These are phyloP conservation scores for Russula lepida DNA, from an alignment of 768 basidiomycete species.

Conservation along the genomic window DNA sequence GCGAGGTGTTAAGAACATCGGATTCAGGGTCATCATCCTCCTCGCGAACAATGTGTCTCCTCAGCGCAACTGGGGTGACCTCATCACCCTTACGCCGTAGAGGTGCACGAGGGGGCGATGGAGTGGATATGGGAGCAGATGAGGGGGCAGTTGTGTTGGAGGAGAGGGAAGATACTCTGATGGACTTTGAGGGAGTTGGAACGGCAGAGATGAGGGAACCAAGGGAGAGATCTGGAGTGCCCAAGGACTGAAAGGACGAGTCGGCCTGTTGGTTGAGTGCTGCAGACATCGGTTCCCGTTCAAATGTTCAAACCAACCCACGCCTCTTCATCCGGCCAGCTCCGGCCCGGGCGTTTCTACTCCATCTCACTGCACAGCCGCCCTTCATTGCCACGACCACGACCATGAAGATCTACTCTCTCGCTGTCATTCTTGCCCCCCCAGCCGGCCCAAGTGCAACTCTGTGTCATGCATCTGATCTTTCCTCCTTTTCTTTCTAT, in stretches of 20 bases:
- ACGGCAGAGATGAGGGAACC: conserved; percentile 20
- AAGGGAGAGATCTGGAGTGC: conserved; percentile 23
- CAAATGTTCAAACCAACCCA: background rate
- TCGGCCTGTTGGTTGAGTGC: conserved; percentile 12
- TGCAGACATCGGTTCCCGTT: conserved; percentile 14
- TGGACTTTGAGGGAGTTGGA: conserved; percentile 21
- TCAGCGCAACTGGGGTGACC: conserved; percentile 11
- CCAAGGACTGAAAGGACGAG: conserved; percentile 15
- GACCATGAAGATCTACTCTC: conserved; percentile 80
- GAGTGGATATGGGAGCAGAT: conserved; percentile 21
- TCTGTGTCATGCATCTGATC: conserved; percentile 64
- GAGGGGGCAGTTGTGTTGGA: conserved; percentile 22
- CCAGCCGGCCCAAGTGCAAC: conserved; percentile 53
- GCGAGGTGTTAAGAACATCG: conserved; percentile 17
- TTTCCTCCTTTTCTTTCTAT: conserved; percentile 91
- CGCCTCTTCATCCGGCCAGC: background rate
- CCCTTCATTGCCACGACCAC: background rate
- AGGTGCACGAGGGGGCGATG: conserved; percentile 19
- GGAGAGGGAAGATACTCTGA: conserved; percentile 20
- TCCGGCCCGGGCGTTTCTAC: background rate
- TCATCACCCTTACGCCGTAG: conserved; percentile 15
- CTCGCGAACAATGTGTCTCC: conserved; percentile 13
- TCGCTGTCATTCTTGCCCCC: conserved; percentile 65
- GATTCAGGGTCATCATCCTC: conserved; percentile 14
- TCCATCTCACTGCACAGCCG: background rate